A percentile compares a stretch with the other conserved stretches of the same genome.
Conservation (phyloP, 1,284 basidiomycete genomes). For the Xerocomus amazonicus region DNA sequence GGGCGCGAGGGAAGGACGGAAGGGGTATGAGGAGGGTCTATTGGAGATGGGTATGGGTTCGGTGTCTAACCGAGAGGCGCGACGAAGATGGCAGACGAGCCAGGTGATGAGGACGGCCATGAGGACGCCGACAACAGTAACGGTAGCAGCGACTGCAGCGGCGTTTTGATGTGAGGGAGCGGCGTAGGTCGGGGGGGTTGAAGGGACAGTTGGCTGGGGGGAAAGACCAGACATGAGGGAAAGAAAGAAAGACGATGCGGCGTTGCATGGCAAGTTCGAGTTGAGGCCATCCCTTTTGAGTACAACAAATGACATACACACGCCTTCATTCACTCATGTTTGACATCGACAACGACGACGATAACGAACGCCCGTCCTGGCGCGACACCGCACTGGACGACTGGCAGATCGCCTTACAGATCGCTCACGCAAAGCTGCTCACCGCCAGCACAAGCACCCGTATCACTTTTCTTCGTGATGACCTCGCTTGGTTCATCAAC, state of each 20-base stretch:
- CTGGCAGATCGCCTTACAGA: conserved; percentile 54
- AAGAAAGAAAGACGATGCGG: not conserved
- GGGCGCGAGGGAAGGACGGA: conserved; percentile 25
- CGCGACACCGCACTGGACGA: conserved; percentile 48
- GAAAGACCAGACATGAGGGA: not conserved
- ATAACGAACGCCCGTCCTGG: conserved; percentile 11
- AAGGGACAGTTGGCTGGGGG: not conserved
- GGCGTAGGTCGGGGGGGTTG: conserved; percentile 10
- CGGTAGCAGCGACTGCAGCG: conserved; percentile 27
- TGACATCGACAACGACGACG: conserved; percentile 9
- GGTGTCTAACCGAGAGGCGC: not conserved
- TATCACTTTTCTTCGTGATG: conserved; percentile 58
- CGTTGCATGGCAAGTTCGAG: not conserved
- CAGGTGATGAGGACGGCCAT: conserved; percentile 23
- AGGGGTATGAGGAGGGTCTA: conserved; percentile 14
- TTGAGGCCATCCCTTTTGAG: conserved; percentile 4
- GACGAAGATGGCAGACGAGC: conserved; percentile 28
- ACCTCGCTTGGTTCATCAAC: conserved; percentile 55
- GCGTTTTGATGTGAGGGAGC: conserved; percentile 15
- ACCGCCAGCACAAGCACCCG: conserved; percentile 52
- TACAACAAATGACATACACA: not conserved
- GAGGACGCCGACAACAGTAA: conserved; percentile 26
- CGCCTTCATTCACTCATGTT: conserved; percentile 4
- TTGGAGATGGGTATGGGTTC: conserved; percentile 3
- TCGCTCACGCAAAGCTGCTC: conserved; percentile 49